These are phyloP conservation scores for Leucocoprinus sp. DNA, from an alignment of 768 basidiomycete genomes.

Conservation along the genomic window DNA sequence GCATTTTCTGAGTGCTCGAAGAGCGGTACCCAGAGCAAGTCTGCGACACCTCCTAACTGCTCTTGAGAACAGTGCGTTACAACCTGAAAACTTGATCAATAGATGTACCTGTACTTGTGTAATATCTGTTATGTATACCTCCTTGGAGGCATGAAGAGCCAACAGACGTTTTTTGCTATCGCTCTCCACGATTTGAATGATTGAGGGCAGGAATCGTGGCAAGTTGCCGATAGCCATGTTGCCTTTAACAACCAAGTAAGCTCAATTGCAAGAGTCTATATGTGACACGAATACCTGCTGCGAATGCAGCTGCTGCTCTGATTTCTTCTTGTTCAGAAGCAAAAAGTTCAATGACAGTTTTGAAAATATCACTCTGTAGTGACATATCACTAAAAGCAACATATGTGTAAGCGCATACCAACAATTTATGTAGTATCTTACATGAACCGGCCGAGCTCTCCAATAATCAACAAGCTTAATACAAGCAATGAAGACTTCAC, in stretches of 20 bases:
- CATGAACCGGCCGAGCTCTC: conserved; percentile 91
- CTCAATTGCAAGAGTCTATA: neutral
- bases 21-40: conserved; percentile 84
- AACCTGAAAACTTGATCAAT: conserved; percentile 38
- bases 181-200: conserved; percentile 69
- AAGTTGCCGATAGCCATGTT: conserved; percentile 95
- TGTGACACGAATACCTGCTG: conserved; percentile 49
- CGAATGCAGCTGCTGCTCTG: conserved; percentile 87
- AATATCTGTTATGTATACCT: conserved; percentile 37
- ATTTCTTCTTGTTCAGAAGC: conserved; percentile 76
- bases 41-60: conserved; percentile 82
- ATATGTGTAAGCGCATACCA: neutral
- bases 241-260: conserved; percentile 33
- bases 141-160: conserved; percentile 88
- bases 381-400: conserved; percentile 71
- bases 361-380: conserved; percentile 71
- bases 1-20: conserved; percentile 86
- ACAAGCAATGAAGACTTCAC: conserved; percentile 62
- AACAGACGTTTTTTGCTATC: conserved; percentile 76
- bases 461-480: conserved; percentile 80
- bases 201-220: conserved; percentile 75
- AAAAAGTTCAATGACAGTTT: conserved; percentile 65
- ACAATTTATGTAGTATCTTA: conserved; percentile 22
- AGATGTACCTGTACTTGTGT: neutral
- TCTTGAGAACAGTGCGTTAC: conserved; percentile 84